Conservation (phyloP, 768 basidiomycete genomes). For the Boletus tylopilopsis region DNA sequence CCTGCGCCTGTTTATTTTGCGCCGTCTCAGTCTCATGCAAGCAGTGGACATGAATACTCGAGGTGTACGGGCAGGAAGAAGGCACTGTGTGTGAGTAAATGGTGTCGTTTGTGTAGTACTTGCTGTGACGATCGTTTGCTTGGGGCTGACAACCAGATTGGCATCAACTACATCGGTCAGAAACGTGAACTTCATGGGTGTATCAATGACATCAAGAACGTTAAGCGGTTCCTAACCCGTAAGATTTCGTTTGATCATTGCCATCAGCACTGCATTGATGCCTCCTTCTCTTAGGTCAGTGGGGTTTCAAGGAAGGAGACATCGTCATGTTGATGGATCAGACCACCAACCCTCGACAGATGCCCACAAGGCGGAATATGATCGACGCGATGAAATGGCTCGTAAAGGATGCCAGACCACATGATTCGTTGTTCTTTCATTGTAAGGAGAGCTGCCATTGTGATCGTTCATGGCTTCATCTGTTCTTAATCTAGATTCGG, state of each 20-base stretch:
- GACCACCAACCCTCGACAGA: constrained; percentile 36
- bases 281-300: constrained; percentile 31
- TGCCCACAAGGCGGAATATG: constrained; percentile 54
- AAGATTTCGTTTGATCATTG: constrained; percentile 17
- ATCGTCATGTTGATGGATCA: constrained; percentile 57
- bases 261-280: not conserved
- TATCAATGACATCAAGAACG: constrained; percentile 74
- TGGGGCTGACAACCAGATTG: constrained; percentile 46
- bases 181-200: constrained; percentile 65
- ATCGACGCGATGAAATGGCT: constrained; percentile 63
- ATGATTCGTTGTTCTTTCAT: constrained; percentile 79
- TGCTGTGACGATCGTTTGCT: not conserved
- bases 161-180: constrained; percentile 74
- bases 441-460: constrained; percentile 32
- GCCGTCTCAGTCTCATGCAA: constrained; percentile 2
- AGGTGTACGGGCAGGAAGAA: constrained; percentile 51
- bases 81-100: constrained; percentile 39
- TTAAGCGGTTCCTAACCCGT: constrained; percentile 66
- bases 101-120: not conserved
- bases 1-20: not conserved
- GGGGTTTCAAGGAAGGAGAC: constrained; percentile 48
- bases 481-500: constrained; percentile 59
- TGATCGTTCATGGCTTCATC: not conserved
- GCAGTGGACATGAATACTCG: constrained; percentile 37
- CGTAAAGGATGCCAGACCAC: constrained; percentile 58